A percentile compares a stretch with the other conserved stretches of the same genome.
These are phyloP conservation scores for Coniochaeta prunicola DNA, from an alignment of 2,329 filamentous ascomycete genomes.

Conservation along the genomic window DNA sequence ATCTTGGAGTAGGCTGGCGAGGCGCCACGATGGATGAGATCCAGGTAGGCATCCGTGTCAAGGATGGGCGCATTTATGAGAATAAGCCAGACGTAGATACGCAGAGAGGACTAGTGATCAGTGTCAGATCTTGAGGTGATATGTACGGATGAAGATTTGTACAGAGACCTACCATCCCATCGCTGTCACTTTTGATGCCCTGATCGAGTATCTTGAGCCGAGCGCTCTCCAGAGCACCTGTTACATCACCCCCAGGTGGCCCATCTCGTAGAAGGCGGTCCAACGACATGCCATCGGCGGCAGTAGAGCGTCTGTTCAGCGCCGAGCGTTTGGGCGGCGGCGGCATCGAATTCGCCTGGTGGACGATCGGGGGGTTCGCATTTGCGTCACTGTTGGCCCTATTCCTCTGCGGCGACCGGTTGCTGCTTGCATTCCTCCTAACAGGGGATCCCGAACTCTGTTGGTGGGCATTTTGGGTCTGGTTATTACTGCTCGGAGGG, in stretches of 20 bases:
- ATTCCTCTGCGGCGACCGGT: constrained; percentile 45
- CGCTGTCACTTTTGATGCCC: constrained; percentile 66
- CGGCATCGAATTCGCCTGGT: constrained; percentile 14
- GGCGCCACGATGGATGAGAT: constrained; percentile 83
- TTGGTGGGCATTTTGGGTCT: constrained; percentile 14
- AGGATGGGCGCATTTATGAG: constrained; percentile 82
- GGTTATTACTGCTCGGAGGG: constrained; percentile 14
- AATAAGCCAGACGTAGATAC: constrained; percentile 95
- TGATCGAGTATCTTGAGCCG: constrained; percentile 68
- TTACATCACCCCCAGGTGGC: constrained; percentile 62
- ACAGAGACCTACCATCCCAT: constrained; percentile 62
- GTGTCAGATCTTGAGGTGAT: constrained; percentile 2
- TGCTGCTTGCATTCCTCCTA: constrained; percentile 25
- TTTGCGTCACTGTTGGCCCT: constrained; percentile 67
- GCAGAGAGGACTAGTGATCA: constrained; percentile 65
- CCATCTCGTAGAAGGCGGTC: constrained; percentile 77
- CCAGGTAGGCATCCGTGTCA: constrained; percentile 80
- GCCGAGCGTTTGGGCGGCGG: constrained; percentile 28
- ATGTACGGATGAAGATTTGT: neutral
- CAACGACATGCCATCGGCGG: constrained; percentile 53
- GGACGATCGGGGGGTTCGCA: constrained; percentile 17
- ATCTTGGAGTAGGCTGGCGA: constrained; percentile 97
- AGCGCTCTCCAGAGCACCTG: constrained; percentile 60
- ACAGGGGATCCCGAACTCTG: constrained; percentile 24
- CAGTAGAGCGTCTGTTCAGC: constrained; percentile 36